Evolutionary conservation across 148 eudicot genomes (phyloP).

Genomic region (Rheum nobile): DNA sequence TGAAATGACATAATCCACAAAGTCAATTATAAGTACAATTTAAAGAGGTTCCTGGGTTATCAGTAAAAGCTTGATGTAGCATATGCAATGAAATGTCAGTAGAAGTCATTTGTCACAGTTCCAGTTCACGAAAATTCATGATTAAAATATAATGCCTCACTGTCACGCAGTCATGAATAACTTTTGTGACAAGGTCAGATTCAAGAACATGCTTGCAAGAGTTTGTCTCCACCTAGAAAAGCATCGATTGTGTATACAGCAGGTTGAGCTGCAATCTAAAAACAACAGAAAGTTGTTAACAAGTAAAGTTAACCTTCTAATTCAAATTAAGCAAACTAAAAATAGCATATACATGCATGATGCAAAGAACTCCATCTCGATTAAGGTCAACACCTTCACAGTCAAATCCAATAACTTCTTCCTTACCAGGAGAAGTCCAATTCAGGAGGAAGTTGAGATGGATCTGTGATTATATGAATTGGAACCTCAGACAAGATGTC

Average conservation of each 20-base stretch:
- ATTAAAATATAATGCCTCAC: too few species aligned
- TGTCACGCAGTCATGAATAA: constrained; percentile 96
- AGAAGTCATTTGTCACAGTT: not conserved
- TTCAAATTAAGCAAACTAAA: too few species aligned
- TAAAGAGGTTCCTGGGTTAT: not conserved
- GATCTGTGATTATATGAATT: constrained; percentile 62
- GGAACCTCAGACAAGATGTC: constrained; percentile 27
- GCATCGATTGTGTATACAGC: constrained; percentile 90
- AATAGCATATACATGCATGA: too few species aligned
- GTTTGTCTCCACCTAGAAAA: constrained; percentile 60
- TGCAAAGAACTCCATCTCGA: constrained; percentile 75
- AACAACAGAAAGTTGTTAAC: too few species aligned
- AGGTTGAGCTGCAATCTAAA: constrained; percentile 84
- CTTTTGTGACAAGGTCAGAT: constrained; percentile 79
- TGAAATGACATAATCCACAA: not conserved
- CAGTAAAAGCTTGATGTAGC: not conserved
- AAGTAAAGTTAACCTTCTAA: too few species aligned
- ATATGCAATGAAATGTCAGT: not conserved
- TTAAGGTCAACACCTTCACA: constrained; percentile 98
- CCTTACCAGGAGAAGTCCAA: constrained; percentile 44
- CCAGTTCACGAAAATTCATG: not conserved
- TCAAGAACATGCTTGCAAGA: constrained; percentile 94
- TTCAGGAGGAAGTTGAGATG: too few species aligned
- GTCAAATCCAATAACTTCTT: constrained; percentile 76
- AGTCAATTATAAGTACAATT: not conserved